A percentile compares a stretch with the other conserved stretches of the same genome.
phyloP scores from a whole-genome alignment of 2,329 filamentous ascomycete species.

The Fragosphaeria purpurea region DNA sequence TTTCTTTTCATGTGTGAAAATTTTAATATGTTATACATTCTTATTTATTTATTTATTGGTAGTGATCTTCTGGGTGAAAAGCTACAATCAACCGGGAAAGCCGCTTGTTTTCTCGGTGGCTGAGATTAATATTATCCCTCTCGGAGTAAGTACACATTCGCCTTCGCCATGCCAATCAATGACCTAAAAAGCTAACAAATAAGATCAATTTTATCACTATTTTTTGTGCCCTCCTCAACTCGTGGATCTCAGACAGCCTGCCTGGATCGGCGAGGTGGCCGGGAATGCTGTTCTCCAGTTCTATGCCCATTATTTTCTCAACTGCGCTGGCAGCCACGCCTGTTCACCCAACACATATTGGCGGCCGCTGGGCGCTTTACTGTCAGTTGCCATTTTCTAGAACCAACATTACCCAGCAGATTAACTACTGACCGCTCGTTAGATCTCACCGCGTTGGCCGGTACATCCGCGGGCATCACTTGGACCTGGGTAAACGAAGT shows the following conservation, averaged over 20 bases:
- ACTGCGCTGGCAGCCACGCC: conserved; percentile 17
- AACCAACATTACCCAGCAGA: neutral
- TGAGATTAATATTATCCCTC: conserved; percentile 19
- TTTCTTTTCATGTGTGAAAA: too few species aligned
- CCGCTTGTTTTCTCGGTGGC: conserved; percentile 15
- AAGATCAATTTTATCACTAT: conserved; percentile 18
- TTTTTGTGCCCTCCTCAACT: conserved; percentile 14
- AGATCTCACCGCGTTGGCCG: conserved; percentile 16
- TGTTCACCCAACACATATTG: conserved; percentile 15
- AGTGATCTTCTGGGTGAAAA: conserved; percentile 22
- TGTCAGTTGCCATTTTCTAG: conserved; percentile 8
- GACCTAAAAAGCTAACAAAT: neutral
- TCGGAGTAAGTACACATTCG: conserved; percentile 13
- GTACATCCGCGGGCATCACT: conserved; percentile 15
- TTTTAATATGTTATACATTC: too few species aligned
- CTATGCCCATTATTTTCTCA: conserved; percentile 18
- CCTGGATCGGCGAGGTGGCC: conserved; percentile 17
- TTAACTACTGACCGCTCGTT: too few species aligned
- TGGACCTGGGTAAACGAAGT: conserved; percentile 20
- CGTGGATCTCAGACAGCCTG: conserved; percentile 18
- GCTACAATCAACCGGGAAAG: conserved; percentile 16
- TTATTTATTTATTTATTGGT: neutral
- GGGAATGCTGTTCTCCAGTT: conserved; percentile 16
- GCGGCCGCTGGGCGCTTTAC: conserved; percentile 16
- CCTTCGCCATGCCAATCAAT: neutral